Base-by-base conservation (phyloP, 2,329 filamentous ascomycete species). In the Aspergillus vadensis region DNA sequence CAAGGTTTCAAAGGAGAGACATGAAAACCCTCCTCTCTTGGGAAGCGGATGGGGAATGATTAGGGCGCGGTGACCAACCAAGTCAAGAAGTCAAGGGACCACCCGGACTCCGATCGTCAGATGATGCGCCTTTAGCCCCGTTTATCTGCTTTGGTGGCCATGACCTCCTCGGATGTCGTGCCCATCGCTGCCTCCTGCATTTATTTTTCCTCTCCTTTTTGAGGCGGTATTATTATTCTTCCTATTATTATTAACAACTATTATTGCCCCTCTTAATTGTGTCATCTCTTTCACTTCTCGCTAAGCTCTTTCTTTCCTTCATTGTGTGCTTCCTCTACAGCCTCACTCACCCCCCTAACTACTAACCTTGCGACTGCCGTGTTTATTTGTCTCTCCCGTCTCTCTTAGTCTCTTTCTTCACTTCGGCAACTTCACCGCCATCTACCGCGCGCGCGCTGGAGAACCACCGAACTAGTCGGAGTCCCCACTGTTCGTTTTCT, bases 401-500 rank as follows among this genome's bases (percentile, higher is more conserved):
- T 36, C 5, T 32, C 25, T 27, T 27, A 27, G 25, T 27, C 7
- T 10, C 30, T 36, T 36, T 10, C 30, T 36, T 36, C 47, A 50
- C 30, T 50, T 50, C 47, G 23, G 47, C 47, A 50, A 50, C 47
- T 19, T 50, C 47, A 50, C 47, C 47, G 47, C 47, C 47, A 30
- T 50, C 47, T n/a, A 27, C 14, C 27, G n/a, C 10, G 25, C 27
- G 14, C 47, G 47, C n/a, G 25, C 30, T 50, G 23, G 47, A 50
- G 47, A 27, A 32, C 53, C 41, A 32, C 41, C 25, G 15, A 21
- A 55, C 38, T 44, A 19, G 39, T 43, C 41, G 39, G 10, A 6
- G 53, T 17, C 53, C 30, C 53, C 53, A 55, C 53, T 55, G 39
- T 30, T 27, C 39, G 27, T 32, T 55, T 55, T 17, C 53, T 30